Conservation (phyloP, 768 basidiomycete species). For the Lentinula raphanica region DNA sequence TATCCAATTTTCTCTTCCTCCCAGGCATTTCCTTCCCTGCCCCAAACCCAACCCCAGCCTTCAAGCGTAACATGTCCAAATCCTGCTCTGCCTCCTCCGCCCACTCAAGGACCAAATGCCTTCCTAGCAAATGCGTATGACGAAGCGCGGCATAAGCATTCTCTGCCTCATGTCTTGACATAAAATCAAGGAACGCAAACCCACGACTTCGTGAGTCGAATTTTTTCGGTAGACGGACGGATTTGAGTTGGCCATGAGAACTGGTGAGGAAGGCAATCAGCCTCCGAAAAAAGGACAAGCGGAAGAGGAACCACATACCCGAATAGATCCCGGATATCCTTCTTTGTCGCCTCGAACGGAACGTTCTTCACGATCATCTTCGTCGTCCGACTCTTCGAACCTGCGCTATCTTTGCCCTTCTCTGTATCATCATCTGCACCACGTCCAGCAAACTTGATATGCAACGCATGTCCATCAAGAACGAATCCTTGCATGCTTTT, state of each 20-base stretch:
- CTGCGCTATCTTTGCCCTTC: constrained; percentile 29
- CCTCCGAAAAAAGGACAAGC: neutral
- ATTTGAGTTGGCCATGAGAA: constrained; percentile 88
- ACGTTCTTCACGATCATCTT: constrained; percentile 99
- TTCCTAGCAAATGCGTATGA: constrained; percentile 93
- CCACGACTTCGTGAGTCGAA: constrained; percentile 86
- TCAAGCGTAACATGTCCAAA: constrained; percentile 68
- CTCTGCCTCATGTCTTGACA: constrained; percentile 84
- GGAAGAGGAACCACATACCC: constrained; percentile 47
- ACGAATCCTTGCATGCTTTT: constrained; percentile 76
- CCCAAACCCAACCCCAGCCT: constrained; percentile 75
- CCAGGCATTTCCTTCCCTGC: constrained; percentile 61
- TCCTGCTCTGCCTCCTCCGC: constrained; percentile 80
- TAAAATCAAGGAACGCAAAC: constrained; percentile 95
- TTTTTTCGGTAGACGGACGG: constrained; percentile 88
- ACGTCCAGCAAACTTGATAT: constrained; percentile 82
- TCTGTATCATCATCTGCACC: neutral
- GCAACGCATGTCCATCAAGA: constrained; percentile 81
- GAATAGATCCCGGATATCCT: constrained; percentile 87
- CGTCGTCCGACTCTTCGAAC: constrained; percentile 60
- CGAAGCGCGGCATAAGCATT: constrained; percentile 80
- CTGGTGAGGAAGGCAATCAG: constrained; percentile 33
- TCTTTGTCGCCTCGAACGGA: constrained; percentile 93
- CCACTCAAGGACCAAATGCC: constrained; percentile 95
- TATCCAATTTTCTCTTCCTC: constrained; percentile 61